phyloP scores from a whole-genome alignment of 192 early-diverging fungal species.

The Geranomyces michiganensis region DNA sequence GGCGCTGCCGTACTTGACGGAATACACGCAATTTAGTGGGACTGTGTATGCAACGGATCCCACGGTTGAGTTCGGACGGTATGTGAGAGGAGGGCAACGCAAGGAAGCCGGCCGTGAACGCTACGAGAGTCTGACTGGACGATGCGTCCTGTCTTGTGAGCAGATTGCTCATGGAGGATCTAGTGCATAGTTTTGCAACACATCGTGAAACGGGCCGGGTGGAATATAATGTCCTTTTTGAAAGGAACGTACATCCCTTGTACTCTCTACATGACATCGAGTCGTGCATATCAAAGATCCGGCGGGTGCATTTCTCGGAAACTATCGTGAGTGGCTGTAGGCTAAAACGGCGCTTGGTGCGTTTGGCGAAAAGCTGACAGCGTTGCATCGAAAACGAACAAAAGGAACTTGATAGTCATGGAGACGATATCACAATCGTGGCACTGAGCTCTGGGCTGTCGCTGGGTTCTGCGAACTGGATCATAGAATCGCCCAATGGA shows the following conservation, averaged over 20 bases:
- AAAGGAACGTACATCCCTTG: constrained; percentile 44
- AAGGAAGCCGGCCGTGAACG: too few species aligned
- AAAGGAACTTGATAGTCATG: constrained; percentile 15
- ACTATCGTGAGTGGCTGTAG: constrained; percentile 36
- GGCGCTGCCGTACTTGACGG: constrained; percentile 80
- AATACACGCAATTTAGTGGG: constrained; percentile 78
- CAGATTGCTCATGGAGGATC: constrained; percentile 64
- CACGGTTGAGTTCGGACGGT: constrained; percentile 76
- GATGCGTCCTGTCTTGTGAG: constrained; percentile 7
- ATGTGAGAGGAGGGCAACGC: constrained; percentile 7
- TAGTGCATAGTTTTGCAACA: constrained; percentile 49
- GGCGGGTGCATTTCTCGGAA: constrained; percentile 61
- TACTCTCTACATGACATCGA: constrained; percentile 62
- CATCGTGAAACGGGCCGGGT: neutral
- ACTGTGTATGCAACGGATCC: constrained; percentile 81
- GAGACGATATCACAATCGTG: constrained; percentile 8
- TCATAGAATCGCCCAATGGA: constrained; percentile 19
- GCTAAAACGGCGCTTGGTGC: neutral
- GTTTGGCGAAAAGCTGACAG: too few species aligned
- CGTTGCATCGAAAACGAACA: too few species aligned
- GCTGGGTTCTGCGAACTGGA: constrained; percentile 36
- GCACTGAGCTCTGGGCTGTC: constrained; percentile 34
- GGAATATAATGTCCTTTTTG: constrained; percentile 9
- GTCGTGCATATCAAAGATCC: constrained; percentile 63
- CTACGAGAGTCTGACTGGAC: too few species aligned